Conservation (phyloP, 768 basidiomycete species). For the Rhodocollybia butyracea region DNA sequence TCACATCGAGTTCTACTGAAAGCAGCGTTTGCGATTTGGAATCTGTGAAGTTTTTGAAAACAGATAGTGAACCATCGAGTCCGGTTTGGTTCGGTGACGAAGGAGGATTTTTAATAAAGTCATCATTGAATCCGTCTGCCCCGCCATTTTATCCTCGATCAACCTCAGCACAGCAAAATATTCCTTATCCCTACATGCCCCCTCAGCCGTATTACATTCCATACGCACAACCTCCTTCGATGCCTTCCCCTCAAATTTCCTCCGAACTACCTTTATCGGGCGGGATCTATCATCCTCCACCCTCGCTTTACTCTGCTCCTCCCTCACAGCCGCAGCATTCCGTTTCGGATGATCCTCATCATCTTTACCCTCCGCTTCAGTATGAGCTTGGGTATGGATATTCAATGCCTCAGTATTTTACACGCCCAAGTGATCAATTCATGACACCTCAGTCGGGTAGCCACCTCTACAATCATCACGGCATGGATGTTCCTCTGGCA, state of each 20-base stretch:
- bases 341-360: neutral
- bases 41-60: conserved; percentile 64
- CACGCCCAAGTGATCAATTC: conserved; percentile 25
- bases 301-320: conserved; percentile 11
- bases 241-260: conserved; percentile 26
- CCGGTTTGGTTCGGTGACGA: conserved; percentile 50
- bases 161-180: conserved; percentile 35
- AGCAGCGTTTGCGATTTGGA: conserved; percentile 67
- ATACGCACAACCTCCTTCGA: conserved; percentile 31
- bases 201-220: conserved; percentile 41
- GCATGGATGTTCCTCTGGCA: conserved; percentile 21
- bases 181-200: conserved; percentile 34
- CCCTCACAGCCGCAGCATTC: conserved; percentile 17
- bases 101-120: conserved; percentile 43
- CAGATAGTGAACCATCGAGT: conserved; percentile 79
- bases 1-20: conserved; percentile 63
- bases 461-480: conserved; percentile 19
- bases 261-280: conserved; percentile 28
- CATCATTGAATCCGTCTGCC: conserved; percentile 53
- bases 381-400: conserved; percentile 27
- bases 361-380: conserved; percentile 22
- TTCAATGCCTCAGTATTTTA: conserved; percentile 30
- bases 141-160: conserved; percentile 50
- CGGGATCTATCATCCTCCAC: conserved; percentile 30
- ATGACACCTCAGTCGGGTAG: conserved; percentile 19